phyloP scores from a whole-genome alignment of 2,329 filamentous ascomycete genomes.

The Capronia americana region DNA sequence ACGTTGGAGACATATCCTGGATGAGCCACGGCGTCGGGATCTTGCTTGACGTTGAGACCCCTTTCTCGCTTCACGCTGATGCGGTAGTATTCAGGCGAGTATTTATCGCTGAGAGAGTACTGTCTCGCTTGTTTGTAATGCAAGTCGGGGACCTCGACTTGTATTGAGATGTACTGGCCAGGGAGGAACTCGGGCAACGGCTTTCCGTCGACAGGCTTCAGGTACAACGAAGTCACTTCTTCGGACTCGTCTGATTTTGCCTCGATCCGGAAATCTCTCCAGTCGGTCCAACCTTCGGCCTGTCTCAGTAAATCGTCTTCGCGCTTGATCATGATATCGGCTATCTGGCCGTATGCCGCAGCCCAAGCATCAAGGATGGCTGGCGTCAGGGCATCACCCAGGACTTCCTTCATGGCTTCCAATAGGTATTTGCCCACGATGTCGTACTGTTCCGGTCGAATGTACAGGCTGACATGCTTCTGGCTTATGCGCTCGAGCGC shows the following conservation, averaged over 20 bases:
- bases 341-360: conserved; percentile 74
- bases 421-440: conserved; percentile 74
- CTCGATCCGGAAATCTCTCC: conserved; percentile 70
- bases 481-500: conserved; percentile 73
- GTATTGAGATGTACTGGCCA: conserved; percentile 74
- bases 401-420: conserved; percentile 68
- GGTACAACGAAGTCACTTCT: conserved; percentile 73
- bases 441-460: conserved; percentile 71
- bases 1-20: conserved; percentile 73
- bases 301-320: conserved; percentile 66
- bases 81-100: conserved; percentile 62
- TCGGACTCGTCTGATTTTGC: conserved; percentile 70
- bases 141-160: conserved; percentile 62
- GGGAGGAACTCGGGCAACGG: conserved; percentile 69
- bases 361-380: conserved; percentile 71
- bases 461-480: conserved; percentile 74
- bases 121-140: conserved; percentile 70
- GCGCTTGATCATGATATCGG: conserved; percentile 71
- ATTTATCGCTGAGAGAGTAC: conserved; percentile 72
- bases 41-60: conserved; percentile 55
- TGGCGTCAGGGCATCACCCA: conserved; percentile 70
- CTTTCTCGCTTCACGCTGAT: conserved; percentile 73
- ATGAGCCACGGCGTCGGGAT: conserved; percentile 56
- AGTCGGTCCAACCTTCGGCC: conserved; percentile 64
- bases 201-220: conserved; percentile 66